phyloP scores from a whole-genome alignment of 495 filamentous ascomycete species.

The Apodospora peruviana region DNA sequence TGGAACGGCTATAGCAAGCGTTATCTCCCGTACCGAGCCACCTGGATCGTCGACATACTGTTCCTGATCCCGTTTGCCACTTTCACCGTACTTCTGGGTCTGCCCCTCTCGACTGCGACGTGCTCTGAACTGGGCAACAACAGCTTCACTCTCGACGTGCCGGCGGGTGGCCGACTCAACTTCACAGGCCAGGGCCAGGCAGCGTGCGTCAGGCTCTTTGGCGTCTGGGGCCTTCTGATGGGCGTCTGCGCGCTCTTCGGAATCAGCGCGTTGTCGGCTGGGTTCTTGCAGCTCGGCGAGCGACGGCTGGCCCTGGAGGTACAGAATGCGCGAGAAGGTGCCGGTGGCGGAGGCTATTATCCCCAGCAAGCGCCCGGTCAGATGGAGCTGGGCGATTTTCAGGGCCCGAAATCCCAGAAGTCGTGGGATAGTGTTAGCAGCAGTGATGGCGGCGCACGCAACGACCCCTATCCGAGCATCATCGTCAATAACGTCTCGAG shows the following conservation, averaged over 20 bases:
- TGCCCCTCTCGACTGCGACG: not conserved
- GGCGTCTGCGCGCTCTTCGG: slow-evolving; percentile 6
- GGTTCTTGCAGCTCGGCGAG: slow-evolving; percentile 5
- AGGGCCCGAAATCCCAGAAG: not conserved
- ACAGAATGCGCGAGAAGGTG: not conserved
- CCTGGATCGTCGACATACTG: not conserved
- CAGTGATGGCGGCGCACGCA: not conserved
- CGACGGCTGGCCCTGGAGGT: not conserved
- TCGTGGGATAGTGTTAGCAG: not conserved
- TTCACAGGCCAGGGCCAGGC: slow-evolving; percentile 1
- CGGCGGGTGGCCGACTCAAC: not conserved
- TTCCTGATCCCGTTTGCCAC: not conserved
- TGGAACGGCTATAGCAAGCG: slow-evolving; percentile 4
- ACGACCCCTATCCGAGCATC: not conserved
- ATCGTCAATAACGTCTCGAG: not conserved
- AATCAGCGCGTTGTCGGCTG: slow-evolving; percentile 6
- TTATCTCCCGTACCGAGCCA: not conserved
- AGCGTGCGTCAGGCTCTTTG: slow-evolving; percentile 9
- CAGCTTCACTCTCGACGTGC: not conserved
- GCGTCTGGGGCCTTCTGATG: slow-evolving; percentile 8
- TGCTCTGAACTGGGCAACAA: not conserved
- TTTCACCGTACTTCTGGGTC: not conserved
- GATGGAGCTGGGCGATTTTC: not conserved
- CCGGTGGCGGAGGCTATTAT: not conserved
- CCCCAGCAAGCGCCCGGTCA: not conserved